Evolutionary conservation across 1,284 basidiomycete genomes (phyloP).

Genomic region (Rhodotorula glutinis): DNA sequence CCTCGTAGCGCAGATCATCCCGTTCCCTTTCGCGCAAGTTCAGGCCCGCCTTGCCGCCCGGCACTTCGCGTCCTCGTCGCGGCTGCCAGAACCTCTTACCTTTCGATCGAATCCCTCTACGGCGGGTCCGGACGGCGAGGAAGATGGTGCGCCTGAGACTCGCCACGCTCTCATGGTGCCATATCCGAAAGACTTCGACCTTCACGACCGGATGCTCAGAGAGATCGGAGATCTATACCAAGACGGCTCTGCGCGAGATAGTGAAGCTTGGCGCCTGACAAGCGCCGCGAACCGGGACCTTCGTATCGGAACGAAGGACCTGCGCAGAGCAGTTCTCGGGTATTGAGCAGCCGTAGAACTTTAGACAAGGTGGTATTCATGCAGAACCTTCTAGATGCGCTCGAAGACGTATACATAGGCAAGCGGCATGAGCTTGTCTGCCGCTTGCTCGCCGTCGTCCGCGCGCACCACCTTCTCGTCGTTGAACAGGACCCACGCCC

Average conservation of each 20-base stretch:
- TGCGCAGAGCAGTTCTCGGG: slow-evolving; percentile 29
- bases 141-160: slow-evolving; percentile 25
- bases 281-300: slow-evolving; percentile 26
- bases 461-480: slow-evolving; percentile 92
- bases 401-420: slow-evolving; percentile 90
- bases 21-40: slow-evolving; percentile 51
- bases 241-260: slow-evolving; percentile 2
- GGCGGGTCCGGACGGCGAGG: not conserved
- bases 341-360: slow-evolving; percentile 12
- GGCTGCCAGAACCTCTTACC: slow-evolving; percentile 33
- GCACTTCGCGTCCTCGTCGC: slow-evolving; percentile 45
- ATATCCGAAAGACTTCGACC: slow-evolving; percentile 24
- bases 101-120: slow-evolving; percentile 7
- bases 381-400: not conserved
- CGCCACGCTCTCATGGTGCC: slow-evolving; percentile 5
- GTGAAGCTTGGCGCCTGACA: slow-evolving; percentile 22
- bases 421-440: slow-evolving; percentile 66
- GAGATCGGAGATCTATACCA: slow-evolving; percentile 21
- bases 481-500: slow-evolving; percentile 80
- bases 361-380: not conserved
- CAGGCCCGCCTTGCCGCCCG: slow-evolving; percentile 48
- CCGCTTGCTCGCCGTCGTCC: slow-evolving; percentile 61
- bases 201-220: slow-evolving; percentile 23
- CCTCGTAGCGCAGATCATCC: slow-evolving; percentile 45
- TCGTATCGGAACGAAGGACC: slow-evolving; percentile 26